These are phyloP conservation scores for Ophidiomyces ophidiicola DNA, from an alignment of 2,329 filamentous ascomycete genomes.

Conservation along the genomic window DNA sequence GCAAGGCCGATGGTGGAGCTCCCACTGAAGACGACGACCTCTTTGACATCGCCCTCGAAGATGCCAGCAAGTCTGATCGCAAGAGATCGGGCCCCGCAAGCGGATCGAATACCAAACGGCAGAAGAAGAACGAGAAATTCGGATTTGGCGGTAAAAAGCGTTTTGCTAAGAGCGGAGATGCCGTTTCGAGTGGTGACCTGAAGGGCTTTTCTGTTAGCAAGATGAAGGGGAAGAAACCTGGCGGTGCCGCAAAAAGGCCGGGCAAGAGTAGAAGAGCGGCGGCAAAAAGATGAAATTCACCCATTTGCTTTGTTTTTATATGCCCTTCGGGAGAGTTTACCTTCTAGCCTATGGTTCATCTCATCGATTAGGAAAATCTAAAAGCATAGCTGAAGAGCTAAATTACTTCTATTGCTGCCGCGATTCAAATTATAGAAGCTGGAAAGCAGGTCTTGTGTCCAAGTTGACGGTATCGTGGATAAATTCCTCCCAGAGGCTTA, in stretches of 20 bases:
- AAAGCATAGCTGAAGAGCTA: too few relatives aligned
- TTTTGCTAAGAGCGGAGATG: conserved; percentile 80
- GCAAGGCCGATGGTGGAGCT: conserved; percentile 54
- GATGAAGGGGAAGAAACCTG: conserved; percentile 54
- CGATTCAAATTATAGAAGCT: too few relatives aligned
- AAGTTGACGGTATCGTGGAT: too few relatives aligned
- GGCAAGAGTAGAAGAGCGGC: conserved; percentile 41
- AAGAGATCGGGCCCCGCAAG: conserved; percentile 21
- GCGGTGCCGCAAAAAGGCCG: conserved; percentile 33
- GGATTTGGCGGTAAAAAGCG: conserved; percentile 95
- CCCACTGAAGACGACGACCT: conserved; percentile 67
- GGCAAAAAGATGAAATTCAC: conserved; percentile 20
- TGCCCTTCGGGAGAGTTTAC: too few relatives aligned
- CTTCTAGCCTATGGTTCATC: too few relatives aligned
- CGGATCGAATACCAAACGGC: conserved; percentile 52
- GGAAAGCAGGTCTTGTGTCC: too few relatives aligned
- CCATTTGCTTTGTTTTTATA: too few relatives aligned
- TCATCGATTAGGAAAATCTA: too few relatives aligned
- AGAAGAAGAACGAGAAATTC: conserved; percentile 90
- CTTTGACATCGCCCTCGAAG: conserved; percentile 81
- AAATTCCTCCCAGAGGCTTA: too few relatives aligned
- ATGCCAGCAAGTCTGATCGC: conserved; percentile 46
- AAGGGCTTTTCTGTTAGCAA: conserved; percentile 67
- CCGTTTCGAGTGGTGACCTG: conserved; percentile 67
- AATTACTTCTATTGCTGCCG: too few relatives aligned